Conservation (phyloP, 306 rosid genomes). For the Macrotyloma uniflorum region DNA sequence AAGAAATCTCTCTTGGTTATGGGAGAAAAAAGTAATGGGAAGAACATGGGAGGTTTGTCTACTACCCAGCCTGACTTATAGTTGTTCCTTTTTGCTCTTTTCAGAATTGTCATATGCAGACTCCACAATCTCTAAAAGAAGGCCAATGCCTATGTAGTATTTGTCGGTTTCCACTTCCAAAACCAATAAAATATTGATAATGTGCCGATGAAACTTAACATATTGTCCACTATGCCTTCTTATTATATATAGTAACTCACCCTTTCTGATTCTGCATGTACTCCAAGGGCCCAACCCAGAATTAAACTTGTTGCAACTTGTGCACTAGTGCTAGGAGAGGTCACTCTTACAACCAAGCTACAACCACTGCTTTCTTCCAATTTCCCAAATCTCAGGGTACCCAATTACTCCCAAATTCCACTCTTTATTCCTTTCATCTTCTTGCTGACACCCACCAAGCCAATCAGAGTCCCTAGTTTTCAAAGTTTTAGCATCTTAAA, state of each 20-base stretch:
- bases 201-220: slow-evolving; percentile 48
- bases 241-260: slow-evolving; percentile 49
- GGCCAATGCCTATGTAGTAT: slow-evolving; percentile 46
- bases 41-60: slow-evolving; percentile 64
- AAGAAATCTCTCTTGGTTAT: not conserved
- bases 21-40: slow-evolving; percentile 60
- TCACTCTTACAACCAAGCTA: slow-evolving; percentile 18
- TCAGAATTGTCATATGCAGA: slow-evolving; percentile 52
- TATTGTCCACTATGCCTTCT: slow-evolving; percentile 53
- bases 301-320: slow-evolving; percentile 40
- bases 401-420: slow-evolving; percentile 10
- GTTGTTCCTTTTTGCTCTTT: slow-evolving; percentile 55
- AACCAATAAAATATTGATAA: slow-evolving; percentile 43
- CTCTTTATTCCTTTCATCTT: slow-evolving; percentile 33
- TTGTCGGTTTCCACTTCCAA: slow-evolving; percentile 74
- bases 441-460: slow-evolving; percentile 38
- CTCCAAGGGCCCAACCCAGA: slow-evolving; percentile 41
- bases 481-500: slow-evolving; percentile 6
- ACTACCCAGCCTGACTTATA: slow-evolving; percentile 39
- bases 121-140: slow-evolving; percentile 53
- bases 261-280: slow-evolving; percentile 53
- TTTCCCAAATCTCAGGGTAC: slow-evolving; percentile 41
- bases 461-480: slow-evolving; percentile 20
- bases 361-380: slow-evolving; percentile 34
- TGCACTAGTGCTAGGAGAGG: slow-evolving; percentile 33